Evolutionary conservation across 139 green algal species (phyloP).

Genomic region (Closterium sp.): DNA sequence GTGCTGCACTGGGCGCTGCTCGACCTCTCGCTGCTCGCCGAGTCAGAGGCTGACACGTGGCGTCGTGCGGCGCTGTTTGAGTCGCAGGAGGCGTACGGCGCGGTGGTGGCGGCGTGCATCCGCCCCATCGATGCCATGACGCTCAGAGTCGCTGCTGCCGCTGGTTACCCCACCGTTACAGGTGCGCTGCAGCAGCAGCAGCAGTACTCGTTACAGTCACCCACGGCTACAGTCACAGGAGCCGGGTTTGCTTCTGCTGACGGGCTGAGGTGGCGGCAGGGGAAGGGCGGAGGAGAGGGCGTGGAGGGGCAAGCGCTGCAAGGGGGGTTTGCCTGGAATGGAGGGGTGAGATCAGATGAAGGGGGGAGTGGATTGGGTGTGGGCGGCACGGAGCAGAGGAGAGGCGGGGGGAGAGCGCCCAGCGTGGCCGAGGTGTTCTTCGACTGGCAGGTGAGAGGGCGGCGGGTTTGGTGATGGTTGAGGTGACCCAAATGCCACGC

Average conservation of each 20-base stretch:
- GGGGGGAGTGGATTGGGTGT: neutral
- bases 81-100: conserved; percentile 6
- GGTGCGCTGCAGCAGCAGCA: neutral
- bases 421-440: neutral
- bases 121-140: conserved; percentile 19
- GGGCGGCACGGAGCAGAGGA: neutral
- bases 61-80: conserved; percentile 24
- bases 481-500: too few relatives aligned
- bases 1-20: conserved; percentile 27
- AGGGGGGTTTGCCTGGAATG: neutral
- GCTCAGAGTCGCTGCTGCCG: neutral
- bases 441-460: neutral
- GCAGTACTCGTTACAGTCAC: neutral
- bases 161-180: neutral
- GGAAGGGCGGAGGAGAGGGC: neutral
- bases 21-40: conserved; percentile 36
- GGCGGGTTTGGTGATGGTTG: too few relatives aligned
- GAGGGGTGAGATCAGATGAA: neutral
- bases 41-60: conserved; percentile 21
- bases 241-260: neutral
- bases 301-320: neutral
- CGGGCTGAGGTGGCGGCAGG: neutral
- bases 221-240: neutral
- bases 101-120: conserved; percentile 17
- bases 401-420: neutral